Conservation (phyloP, 108 stramenopile species). For the Cylindrotheca fusiformis region DNA sequence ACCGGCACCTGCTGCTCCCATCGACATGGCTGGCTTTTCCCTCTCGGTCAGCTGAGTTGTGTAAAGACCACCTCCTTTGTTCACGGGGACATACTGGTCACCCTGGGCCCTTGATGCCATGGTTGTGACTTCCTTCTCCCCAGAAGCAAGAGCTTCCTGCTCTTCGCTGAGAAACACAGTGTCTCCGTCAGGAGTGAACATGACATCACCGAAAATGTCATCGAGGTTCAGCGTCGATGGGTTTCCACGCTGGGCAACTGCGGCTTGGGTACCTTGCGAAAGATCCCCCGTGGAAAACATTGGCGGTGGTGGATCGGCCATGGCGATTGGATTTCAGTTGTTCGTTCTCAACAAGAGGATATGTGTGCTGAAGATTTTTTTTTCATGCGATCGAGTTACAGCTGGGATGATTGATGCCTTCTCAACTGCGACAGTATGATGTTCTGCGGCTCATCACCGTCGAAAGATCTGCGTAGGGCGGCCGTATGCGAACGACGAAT, state of each 20-base stretch:
- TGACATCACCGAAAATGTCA: constrained; percentile 89
- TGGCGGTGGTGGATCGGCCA: not conserved
- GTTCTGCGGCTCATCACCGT: no score
- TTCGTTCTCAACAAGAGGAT: no score
- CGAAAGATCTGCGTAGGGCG: no score
- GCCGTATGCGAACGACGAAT: no score
- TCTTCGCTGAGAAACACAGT: constrained; percentile 78
- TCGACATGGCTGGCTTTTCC: constrained; percentile 46
- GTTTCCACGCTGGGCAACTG: constrained; percentile 68
- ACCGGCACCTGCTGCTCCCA: constrained; percentile 44
- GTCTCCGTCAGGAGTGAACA: constrained; percentile 88
- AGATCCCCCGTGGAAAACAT: not conserved
- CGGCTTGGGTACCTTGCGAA: constrained; percentile 4
- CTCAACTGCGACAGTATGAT: no score
- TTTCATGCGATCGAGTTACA: no score
- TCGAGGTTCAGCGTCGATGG: constrained; percentile 82
- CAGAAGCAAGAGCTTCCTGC: constrained; percentile 35
- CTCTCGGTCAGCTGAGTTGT: constrained; percentile 69
- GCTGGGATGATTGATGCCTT: no score
- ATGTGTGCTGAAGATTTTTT: no score
- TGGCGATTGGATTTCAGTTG: no score
- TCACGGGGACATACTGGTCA: constrained; percentile 47
- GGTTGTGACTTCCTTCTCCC: constrained; percentile 52
- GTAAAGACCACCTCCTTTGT: constrained; percentile 65
- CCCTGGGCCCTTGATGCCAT: constrained; percentile 20